A percentile compares a stretch with the other conserved stretches of the same genome.
Conservation (phyloP, 1,284 basidiomycete genomes). For the Fomitiporia mediterranea region DNA sequence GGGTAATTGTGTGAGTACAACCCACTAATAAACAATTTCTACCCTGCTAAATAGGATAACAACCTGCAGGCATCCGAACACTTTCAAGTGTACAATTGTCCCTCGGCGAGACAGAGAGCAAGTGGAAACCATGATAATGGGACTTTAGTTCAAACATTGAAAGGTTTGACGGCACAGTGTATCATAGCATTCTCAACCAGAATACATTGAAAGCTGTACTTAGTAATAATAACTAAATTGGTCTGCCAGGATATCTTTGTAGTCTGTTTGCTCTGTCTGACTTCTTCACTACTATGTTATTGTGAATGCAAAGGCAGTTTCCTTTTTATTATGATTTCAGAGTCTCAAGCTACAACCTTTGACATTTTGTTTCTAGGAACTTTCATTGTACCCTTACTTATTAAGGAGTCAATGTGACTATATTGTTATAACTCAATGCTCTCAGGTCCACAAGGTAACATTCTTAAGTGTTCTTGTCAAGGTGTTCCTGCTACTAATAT, state of each 20-base stretch:
- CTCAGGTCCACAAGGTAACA: conserved; percentile 36
- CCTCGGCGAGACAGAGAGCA: conserved; percentile 4
- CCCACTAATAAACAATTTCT: neutral
- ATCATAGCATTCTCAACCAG: too few species aligned
- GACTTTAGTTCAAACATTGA: too few species aligned
- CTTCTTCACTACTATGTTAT: too few species aligned
- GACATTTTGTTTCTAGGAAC: too few species aligned
- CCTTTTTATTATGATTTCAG: too few species aligned
- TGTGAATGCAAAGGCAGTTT: too few species aligned
- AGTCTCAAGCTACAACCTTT: too few species aligned
- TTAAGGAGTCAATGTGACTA: conserved; percentile 64
- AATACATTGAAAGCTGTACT: neutral
- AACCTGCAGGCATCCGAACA: neutral
- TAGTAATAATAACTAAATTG: neutral
- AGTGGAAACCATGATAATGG: neutral
- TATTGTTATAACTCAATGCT: conserved; percentile 72
- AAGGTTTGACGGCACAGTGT: too few species aligned
- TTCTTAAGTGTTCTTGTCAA: conserved; percentile 71
- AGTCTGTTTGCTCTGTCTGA: too few species aligned
- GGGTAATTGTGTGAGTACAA: neutral
- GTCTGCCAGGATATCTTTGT: too few species aligned
- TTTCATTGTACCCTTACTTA: too few species aligned
- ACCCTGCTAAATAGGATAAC: neutral
- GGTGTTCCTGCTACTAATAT: conserved; percentile 79
- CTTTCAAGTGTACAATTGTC: conserved; percentile 11